Base-by-base conservation (phyloP, 495 filamentous ascomycete genomes). In the Umbilicaria muhlenbergii region DNA sequence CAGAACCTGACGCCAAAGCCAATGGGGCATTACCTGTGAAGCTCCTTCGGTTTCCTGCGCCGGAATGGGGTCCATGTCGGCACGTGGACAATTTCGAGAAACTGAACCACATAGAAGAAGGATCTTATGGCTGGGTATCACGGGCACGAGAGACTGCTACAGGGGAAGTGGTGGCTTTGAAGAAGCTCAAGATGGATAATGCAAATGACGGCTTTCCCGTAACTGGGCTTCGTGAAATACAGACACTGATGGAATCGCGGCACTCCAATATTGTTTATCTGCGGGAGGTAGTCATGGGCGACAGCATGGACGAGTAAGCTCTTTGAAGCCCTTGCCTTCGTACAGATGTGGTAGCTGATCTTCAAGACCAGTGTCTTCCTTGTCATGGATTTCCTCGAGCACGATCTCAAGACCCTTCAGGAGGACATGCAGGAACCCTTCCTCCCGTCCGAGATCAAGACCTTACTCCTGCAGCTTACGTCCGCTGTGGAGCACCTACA, bases 381-480 rank as follows among this genome's bases (percentile, higher is more conserved):
- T 39, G 91, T 98, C 45, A 88, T 98, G 75, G 88, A 94, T 61
- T 98, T 96, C 66, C 69, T 94, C 56, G 89, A 95, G 68, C 91
- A 98, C 68, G 91, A 98, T 61, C 81, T 98, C 47, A 94, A 93
- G 66, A 83, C 83, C 45, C 73, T 98, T 45, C 81, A 89, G 47
- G 83, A 92, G 51, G 83, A 88, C 55, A 94, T 95, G 86, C 71
- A 78, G 39, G 86, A 95, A 52, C 87, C 89, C 0, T 98, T 98
- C 63, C 72, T 92, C 39, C 79, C 83, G 12, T 94, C 87, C 31
- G 91, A 98, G 58, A 78, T 81, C 54, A 98, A 98, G 62, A 89
- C 86, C 0, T 71, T 98, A 2, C 70, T 96, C 8, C 66, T 76
- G 0, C 91, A 98, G 55, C 77, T 98, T 34, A 64, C 76, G 12